These are phyloP conservation scores for Cucumis melo DNA, from an alignment of 306 rosid genomes.

Conservation along the genomic window DNA sequence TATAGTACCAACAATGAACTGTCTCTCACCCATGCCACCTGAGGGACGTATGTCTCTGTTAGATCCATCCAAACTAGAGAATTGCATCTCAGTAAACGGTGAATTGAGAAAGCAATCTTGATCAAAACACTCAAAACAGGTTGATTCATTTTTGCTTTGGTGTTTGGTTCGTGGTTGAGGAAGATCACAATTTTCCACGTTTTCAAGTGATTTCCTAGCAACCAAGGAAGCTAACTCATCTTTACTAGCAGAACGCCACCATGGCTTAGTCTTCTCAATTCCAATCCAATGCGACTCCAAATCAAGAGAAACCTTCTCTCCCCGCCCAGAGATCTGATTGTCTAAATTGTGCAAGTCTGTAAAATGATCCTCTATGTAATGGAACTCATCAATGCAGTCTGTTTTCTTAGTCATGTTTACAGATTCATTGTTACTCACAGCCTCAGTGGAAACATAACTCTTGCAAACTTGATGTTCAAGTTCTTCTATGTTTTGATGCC, in stretches of 20 bases:
- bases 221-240: slow-evolving; percentile 77
- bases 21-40: slow-evolving; percentile 15
- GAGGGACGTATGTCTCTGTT: slow-evolving; percentile 27
- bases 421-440: slow-evolving; percentile 14
- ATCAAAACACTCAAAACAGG: slow-evolving; percentile 20
- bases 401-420: slow-evolving; percentile 24
- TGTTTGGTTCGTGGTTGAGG: slow-evolving; percentile 49
- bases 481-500: slow-evolving; percentile 16
- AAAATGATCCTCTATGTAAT: slow-evolving; percentile 33
- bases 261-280: slow-evolving; percentile 40
- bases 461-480: slow-evolving; percentile 16
- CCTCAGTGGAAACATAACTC: slow-evolving; percentile 21
- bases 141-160: slow-evolving; percentile 13
- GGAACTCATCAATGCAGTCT: slow-evolving; percentile 23
- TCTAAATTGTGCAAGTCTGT: slow-evolving; percentile 11
- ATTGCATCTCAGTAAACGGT: slow-evolving; percentile 21
- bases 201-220: slow-evolving; percentile 63
- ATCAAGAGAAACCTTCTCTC: slow-evolving; percentile 30
- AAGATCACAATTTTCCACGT: slow-evolving; percentile 79
- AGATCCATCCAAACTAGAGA: slow-evolving; percentile 21
- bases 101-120: slow-evolving; percentile 21
- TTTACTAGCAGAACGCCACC: slow-evolving; percentile 74
- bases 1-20: background rate
- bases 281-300: slow-evolving; percentile 38
- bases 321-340: slow-evolving; percentile 20